phyloP scores from a whole-genome alignment of 345 rosid genomes.

The Populus nigra region DNA sequence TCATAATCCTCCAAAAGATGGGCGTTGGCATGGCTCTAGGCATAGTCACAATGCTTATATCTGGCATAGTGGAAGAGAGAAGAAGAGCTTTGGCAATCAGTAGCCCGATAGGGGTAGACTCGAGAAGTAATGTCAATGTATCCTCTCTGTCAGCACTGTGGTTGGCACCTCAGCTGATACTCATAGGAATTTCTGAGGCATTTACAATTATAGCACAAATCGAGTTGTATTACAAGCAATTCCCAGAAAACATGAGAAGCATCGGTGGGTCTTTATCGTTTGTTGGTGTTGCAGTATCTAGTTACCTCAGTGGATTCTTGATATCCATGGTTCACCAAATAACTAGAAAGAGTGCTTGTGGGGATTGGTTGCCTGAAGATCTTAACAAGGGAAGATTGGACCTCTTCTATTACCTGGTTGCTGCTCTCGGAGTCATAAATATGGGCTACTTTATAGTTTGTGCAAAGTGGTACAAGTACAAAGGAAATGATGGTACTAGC shows the following conservation, averaged over 20 bases:
- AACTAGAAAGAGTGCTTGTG: slow-evolving; percentile 24
- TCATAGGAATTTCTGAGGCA: slow-evolving; percentile 50
- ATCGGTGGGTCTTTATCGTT: slow-evolving; percentile 45
- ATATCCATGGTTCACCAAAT: slow-evolving; percentile 40
- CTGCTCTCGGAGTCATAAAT: slow-evolving; percentile 32
- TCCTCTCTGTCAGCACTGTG: slow-evolving; percentile 34
- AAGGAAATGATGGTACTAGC: background rate
- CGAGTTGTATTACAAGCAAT: slow-evolving; percentile 57
- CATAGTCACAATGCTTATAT: background rate
- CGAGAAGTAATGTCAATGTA: background rate
- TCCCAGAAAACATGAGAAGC: slow-evolving; percentile 62
- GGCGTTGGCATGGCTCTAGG: slow-evolving; percentile 10
- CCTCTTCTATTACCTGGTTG: slow-evolving; percentile 43
- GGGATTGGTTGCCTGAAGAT: slow-evolving; percentile 54
- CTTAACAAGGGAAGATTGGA: slow-evolving; percentile 52
- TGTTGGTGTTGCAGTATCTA: slow-evolving; percentile 41
- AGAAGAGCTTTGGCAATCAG: slow-evolving; percentile 8
- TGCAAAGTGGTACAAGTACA: slow-evolving; percentile 45
- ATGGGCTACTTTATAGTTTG: slow-evolving; percentile 41
- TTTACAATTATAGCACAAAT: slow-evolving; percentile 37
- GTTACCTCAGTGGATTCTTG: slow-evolving; percentile 40
- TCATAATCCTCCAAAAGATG: slow-evolving; percentile 21
- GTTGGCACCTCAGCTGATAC: slow-evolving; percentile 43
- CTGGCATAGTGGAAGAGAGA: slow-evolving; percentile 10
- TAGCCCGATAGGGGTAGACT: slow-evolving; percentile 1